phyloP scores from a whole-genome alignment of 2,329 filamentous ascomycete genomes.

The Colletotrichum brevisporum region DNA sequence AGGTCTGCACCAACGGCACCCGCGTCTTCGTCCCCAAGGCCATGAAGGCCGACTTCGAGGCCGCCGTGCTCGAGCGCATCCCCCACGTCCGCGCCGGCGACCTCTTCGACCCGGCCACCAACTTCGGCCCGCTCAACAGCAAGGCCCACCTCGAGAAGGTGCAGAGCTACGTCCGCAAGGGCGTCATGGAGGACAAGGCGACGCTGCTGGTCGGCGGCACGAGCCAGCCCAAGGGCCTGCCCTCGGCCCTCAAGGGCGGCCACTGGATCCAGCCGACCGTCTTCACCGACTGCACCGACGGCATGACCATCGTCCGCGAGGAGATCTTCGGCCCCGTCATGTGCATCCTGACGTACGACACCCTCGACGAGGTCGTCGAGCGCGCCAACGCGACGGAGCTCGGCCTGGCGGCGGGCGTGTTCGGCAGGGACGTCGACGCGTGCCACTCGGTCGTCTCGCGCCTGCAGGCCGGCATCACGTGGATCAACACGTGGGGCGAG shows the following conservation, averaged over 20 bases:
- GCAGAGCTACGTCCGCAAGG: slow-evolving; percentile 80
- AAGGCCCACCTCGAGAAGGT: slow-evolving; percentile 84
- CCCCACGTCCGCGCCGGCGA: slow-evolving; percentile 83
- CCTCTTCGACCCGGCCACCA: slow-evolving; percentile 79
- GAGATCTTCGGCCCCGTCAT: slow-evolving; percentile 94
- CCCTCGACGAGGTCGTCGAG: slow-evolving; percentile 76
- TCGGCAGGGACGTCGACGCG: slow-evolving; percentile 80
- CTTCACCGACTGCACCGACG: slow-evolving; percentile 87
- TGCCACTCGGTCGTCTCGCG: slow-evolving; percentile 80
- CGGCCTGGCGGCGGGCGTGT: slow-evolving; percentile 87
- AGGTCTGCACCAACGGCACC: slow-evolving; percentile 94
- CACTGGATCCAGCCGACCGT: slow-evolving; percentile 89
- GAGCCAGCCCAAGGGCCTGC: slow-evolving; percentile 66
- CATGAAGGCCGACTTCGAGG: slow-evolving; percentile 79
- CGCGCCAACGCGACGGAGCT: slow-evolving; percentile 84
- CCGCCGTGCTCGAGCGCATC: slow-evolving; percentile 78
- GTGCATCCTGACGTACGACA: slow-evolving; percentile 81
- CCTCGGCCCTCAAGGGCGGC: slow-evolving; percentile 69
- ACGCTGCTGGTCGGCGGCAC: slow-evolving; percentile 80
- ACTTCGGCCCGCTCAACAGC: slow-evolving; percentile 88
- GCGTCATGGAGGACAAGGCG: slow-evolving; percentile 80
- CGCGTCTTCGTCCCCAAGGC: slow-evolving; percentile 83
- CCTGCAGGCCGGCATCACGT: slow-evolving; percentile 88
- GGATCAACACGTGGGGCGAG: slow-evolving; percentile 96
- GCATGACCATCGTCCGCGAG: slow-evolving; percentile 84